Base-by-base conservation (phyloP, 192 early-diverging fungal species). In the Chytriomyces confervae region DNA sequence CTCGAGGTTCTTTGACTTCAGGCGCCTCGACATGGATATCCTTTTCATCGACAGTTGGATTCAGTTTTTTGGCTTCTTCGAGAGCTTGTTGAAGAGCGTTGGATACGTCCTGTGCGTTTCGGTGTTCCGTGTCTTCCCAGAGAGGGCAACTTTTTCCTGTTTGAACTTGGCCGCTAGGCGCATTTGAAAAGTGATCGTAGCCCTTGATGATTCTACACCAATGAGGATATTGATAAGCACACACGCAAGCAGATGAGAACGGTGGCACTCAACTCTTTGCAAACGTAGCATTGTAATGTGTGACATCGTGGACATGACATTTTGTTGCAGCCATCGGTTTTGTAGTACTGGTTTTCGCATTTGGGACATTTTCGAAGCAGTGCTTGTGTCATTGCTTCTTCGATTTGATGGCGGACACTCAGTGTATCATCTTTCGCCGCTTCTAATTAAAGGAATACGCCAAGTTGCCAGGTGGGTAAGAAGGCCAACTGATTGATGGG, bases 341-440 rank as follows among this genome's bases (percentile, higher is more conserved):
- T 89, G 71, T 77, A 81, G 62, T 81, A 87, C 43, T 84, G 68
- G 2, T 75, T 68, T 13, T 67, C 80, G 76, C 89, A 90, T 61
- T 86, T 84, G 7, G 85, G 80, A 75, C 89, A 90, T 64, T 83
- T 81, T 20, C 89, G 75, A 23, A 90, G 76, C 60, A 90, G 65
- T 3, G 89, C 89, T 47, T 86, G 73, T 11, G 88, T 85, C 87
- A 89, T 88, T 20, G 83, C 78, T 69, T 90, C 89, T 46, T 88
- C 89, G 10, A 90, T 79, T 48, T 68, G 69, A 63, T 90, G 89
- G 44, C 85, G 83, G 3, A 70, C 83, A 65, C 71, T 78, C 24
- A 87, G 50, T 0, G 79, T 81, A 51, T 77, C 80, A 46, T 90
- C 86, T 75, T 86, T 85, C 4, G 67, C 68, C 24, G 46, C 72